phyloP scores from a whole-genome alignment of 2,329 filamentous ascomycete genomes.

The Arthrobotrys musiformis region DNA sequence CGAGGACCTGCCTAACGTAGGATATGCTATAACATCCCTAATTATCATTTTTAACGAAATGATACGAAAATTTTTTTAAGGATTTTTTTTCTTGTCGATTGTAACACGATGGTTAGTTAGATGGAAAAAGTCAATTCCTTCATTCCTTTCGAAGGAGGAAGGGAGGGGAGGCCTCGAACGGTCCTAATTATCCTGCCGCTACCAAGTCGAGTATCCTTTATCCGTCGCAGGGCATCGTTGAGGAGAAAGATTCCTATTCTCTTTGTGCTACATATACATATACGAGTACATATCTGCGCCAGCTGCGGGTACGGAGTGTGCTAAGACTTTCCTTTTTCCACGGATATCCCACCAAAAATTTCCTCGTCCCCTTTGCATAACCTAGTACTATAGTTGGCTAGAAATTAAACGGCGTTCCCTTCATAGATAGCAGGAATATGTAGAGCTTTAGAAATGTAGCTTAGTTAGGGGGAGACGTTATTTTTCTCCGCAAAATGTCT shows the following conservation, averaged over 20 bases:
- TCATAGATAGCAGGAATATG: no score
- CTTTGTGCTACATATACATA: background rate
- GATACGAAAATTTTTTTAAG: background rate
- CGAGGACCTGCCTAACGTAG: conserved; percentile 45
- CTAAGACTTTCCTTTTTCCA: conserved; percentile 23
- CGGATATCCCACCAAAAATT: background rate
- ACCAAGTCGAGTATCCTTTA: conserved; percentile 19
- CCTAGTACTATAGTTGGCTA: no score
- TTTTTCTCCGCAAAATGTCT: conserved; percentile 49
- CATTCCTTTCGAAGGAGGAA: background rate
- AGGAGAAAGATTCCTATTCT: conserved; percentile 2
- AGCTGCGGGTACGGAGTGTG: background rate
- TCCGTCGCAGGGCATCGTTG: conserved; percentile 20
- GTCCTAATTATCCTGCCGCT: conserved; percentile 30
- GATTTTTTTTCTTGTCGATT: background rate
- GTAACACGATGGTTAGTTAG: conserved; percentile 41
- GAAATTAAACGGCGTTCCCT: no score
- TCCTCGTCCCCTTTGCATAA: no score
- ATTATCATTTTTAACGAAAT: background rate
- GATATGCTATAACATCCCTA: background rate
- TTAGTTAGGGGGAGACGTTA: background rate
- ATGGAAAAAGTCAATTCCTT: conserved; percentile 14
- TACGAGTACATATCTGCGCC: background rate
- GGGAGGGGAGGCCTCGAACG: conserved; percentile 18
- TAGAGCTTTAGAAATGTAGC: no score